phyloP scores from a whole-genome alignment of 2,329 filamentous ascomycete species.

The Plenodomus biglobosus region DNA sequence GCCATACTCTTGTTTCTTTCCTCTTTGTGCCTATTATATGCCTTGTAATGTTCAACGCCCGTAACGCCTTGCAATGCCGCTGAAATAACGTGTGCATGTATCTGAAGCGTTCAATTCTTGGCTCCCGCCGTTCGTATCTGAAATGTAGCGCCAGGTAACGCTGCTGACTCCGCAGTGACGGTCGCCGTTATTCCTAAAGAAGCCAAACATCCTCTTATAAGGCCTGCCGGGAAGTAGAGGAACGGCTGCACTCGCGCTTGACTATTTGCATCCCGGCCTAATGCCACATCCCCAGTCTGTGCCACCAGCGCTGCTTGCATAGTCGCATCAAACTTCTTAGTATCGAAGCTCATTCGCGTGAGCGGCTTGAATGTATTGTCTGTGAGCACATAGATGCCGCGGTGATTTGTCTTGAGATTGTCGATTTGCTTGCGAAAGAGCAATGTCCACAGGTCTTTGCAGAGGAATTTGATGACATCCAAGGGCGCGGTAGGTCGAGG shows the following conservation, averaged over 20 bases:
- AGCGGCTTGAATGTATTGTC: conserved; percentile 91
- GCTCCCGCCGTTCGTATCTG: conserved; percentile 84
- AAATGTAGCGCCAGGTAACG: conserved; percentile 86
- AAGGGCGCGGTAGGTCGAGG: conserved; percentile 89
- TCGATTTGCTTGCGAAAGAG: conserved; percentile 97
- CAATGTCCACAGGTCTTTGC: conserved; percentile 95
- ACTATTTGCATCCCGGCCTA: conserved; percentile 55
- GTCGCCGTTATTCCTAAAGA: conserved; percentile 87
- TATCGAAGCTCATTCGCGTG: conserved; percentile 81
- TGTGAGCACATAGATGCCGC: conserved; percentile 93
- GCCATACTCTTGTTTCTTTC: not conserved
- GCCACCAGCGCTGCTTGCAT: conserved; percentile 33
- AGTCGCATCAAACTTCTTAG: conserved; percentile 33
- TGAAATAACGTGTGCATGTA: conserved; percentile 10
- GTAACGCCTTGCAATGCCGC: conserved; percentile 39
- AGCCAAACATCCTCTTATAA: conserved; percentile 89
- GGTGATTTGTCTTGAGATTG: conserved; percentile 97
- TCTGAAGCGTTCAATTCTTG: conserved; percentile 57
- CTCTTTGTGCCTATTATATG: not conserved
- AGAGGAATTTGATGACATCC: conserved; percentile 96
- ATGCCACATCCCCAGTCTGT: conserved; percentile 33
- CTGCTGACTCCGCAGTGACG: conserved; percentile 85
- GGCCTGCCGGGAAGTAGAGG: conserved; percentile 91
- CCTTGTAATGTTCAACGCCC: not conserved
- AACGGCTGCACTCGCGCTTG: conserved; percentile 57